phyloP scores from a whole-genome alignment of 495 filamentous ascomycete species.

The Penicillium riverlandense region DNA sequence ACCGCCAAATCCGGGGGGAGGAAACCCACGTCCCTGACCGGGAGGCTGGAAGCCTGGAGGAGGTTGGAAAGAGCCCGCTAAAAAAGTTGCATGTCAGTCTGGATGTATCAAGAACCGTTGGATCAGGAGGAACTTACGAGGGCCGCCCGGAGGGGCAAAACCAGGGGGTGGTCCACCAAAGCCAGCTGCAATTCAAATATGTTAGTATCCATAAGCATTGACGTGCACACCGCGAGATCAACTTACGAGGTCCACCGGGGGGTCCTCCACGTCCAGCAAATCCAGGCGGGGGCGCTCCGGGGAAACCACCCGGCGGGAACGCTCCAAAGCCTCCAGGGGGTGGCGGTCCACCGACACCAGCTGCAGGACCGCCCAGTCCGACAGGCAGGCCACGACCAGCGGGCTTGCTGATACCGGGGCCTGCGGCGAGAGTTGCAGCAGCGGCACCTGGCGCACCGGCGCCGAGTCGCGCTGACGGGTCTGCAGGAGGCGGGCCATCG shows the following conservation, averaged over 20 bases:
- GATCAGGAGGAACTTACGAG: constrained; percentile 41
- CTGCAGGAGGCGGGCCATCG: constrained; percentile 92
- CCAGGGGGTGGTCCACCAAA: constrained; percentile 57
- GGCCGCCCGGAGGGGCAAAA: constrained; percentile 51
- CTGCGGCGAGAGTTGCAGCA: constrained; percentile 63
- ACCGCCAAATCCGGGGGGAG: constrained; percentile 69
- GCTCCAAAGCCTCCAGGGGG: constrained; percentile 54
- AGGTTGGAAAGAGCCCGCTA: constrained; percentile 58
- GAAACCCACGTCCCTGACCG: constrained; percentile 61
- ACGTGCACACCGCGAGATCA: neutral
- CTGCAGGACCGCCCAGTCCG: constrained; percentile 82
- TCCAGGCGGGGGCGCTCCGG: constrained; percentile 61
- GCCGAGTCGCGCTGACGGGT: constrained; percentile 84
- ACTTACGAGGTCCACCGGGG: constrained; percentile 56
- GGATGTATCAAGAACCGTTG: neutral
- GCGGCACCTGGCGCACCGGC: constrained; percentile 62
- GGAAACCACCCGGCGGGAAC: constrained; percentile 60
- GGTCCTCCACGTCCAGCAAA: constrained; percentile 71
- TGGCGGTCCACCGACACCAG: constrained; percentile 75
- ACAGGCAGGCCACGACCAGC: constrained; percentile 85
- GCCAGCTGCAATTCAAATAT: constrained; percentile 29
- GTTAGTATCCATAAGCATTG: constrained; percentile 6
- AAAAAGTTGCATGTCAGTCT: constrained; percentile 13
- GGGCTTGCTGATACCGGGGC: constrained; percentile 85
- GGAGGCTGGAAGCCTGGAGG: constrained; percentile 63